Evolutionary conservation across 495 filamentous ascomycete species (phyloP).

Genomic region (Neurospora sp.): DNA sequence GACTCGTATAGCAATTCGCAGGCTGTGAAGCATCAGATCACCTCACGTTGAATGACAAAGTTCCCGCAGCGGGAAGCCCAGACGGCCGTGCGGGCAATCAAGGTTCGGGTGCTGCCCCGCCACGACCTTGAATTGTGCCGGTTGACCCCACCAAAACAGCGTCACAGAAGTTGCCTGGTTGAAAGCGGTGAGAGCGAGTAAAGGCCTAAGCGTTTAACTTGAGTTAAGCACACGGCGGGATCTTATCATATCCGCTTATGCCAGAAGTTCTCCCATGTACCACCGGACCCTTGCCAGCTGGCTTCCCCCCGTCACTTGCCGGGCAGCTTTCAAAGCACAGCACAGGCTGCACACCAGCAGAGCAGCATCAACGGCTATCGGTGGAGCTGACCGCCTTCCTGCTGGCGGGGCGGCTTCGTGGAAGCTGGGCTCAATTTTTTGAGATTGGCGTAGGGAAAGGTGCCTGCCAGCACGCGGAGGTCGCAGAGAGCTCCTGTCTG

Average conservation of each 20-base stretch:
- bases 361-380: neutral
- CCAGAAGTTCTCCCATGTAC: neutral
- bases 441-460: constrained; percentile 16
- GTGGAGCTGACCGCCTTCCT: neutral
- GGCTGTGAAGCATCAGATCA: neutral
- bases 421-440: constrained; percentile 21
- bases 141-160: neutral
- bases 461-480: constrained; percentile 14
- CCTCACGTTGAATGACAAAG: neutral
- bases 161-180: neutral
- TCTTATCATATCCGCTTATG: neutral
- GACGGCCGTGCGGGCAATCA: neutral
- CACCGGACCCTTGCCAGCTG: neutral
- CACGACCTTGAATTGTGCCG: neutral
- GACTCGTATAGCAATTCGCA: neutral
- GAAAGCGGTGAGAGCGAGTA: neutral
- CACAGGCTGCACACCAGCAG: neutral
- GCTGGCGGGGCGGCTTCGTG: constrained; percentile 4
- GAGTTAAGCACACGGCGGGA: neutral
- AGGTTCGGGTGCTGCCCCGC: neutral
- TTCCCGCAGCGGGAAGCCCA: neutral
- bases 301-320: neutral
- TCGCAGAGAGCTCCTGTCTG: neutral
- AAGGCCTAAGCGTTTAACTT: neutral
- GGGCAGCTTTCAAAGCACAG: neutral